Evolutionary conservation across 495 filamentous ascomycete genomes (phyloP), one percentile per base, ranked within the genome.

Genomic region (Lasiosphaeria miniovina): DNA sequence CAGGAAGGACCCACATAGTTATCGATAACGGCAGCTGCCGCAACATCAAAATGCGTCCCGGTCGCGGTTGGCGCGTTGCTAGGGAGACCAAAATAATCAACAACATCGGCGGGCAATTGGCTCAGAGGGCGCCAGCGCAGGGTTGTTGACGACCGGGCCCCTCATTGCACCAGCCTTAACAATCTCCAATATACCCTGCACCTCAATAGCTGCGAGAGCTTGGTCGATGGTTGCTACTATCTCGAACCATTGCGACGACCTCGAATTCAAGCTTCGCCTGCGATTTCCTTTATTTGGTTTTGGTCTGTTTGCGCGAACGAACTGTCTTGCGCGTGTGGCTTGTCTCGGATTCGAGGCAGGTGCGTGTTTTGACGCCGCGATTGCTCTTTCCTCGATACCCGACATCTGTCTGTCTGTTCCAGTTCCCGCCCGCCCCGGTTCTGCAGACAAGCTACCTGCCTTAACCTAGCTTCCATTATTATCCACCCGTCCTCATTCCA

Each of bases 81-180:
- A n/a, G 34, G 66, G 66, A 51, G 58, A 68, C 60, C 61, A 46
- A 60, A 60, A 61, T 61, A 65, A 68, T 66, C 62, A 69, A 69
- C 65, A 69, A 69, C 36, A 49, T n/a, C 6, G 31, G 12, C 40
- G 31, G 48, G 58, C 65, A 66, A 67, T 66, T 69, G 65, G 69
- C 52, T 50, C 49, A 46, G 43, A 57, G 54, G 51, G 65, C 57
- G 69, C 69, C 63, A 67, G 48, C 66, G 36, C 54, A 67, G 32
- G 49, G 45, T 46, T 57, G 52, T 60, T 60, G 51, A 46, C 43
- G 45, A 31, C 49, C 9, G 24, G 49, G 35, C 50, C 55, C 60
- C 15, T 51, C 51, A 43, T 33, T 43, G 32, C 52, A 51, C 58
- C 54, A 34, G 49, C 12, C 24, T 46, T 46, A 46, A 46, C 43